A percentile compares a stretch with the other conserved stretches of the same genome.
These are phyloP conservation scores for Hypoxylon crocopeplum DNA, from an alignment of 495 filamentous ascomycete genomes.

Conservation along the genomic window DNA sequence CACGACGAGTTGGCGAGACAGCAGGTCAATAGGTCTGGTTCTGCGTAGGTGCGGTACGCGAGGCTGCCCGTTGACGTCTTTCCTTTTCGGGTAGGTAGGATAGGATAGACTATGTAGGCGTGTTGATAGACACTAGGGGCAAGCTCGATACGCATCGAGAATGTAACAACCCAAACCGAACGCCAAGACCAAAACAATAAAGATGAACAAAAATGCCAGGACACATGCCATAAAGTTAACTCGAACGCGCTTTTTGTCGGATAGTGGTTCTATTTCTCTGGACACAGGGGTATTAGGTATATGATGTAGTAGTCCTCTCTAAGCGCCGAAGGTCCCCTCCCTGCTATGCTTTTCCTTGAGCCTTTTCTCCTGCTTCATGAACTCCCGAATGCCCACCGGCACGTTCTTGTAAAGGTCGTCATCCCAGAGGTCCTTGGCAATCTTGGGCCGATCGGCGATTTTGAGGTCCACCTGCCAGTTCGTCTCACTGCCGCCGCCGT, in stretches of 20 bases:
- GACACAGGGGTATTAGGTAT: constrained; percentile 13
- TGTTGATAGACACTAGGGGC: constrained; percentile 36
- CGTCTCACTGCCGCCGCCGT: constrained; percentile 74
- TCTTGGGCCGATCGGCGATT: constrained; percentile 36
- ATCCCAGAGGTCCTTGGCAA: constrained; percentile 54
- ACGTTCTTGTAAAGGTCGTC: constrained; percentile 79
- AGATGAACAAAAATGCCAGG: constrained; percentile 2
- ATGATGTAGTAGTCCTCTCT: constrained; percentile 18
- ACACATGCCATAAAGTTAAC: constrained; percentile 14
- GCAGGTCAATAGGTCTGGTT: constrained; percentile 41
- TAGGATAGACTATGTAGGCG: constrained; percentile 28
- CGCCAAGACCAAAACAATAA: constrained; percentile 13
- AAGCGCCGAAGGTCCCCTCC: constrained; percentile 52
- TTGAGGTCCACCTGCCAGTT: constrained; percentile 64
- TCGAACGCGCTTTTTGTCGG: constrained; percentile 8
- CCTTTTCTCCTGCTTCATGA: constrained; percentile 96
- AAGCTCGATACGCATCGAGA: constrained; percentile 22
- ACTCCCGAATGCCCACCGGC: constrained; percentile 92
- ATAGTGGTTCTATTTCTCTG: constrained; percentile 22
- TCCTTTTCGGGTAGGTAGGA: constrained; percentile 22
- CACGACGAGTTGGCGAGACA: constrained; percentile 76
- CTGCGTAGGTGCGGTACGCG: constrained; percentile 10
- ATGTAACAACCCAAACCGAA: constrained; percentile 15
- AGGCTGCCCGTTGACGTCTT: constrained; percentile 12
- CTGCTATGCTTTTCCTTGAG: constrained; percentile 74